These are phyloP conservation scores for Solanum chacoense DNA, from an alignment of 305 asterid genomes.

Conservation along the genomic window DNA sequence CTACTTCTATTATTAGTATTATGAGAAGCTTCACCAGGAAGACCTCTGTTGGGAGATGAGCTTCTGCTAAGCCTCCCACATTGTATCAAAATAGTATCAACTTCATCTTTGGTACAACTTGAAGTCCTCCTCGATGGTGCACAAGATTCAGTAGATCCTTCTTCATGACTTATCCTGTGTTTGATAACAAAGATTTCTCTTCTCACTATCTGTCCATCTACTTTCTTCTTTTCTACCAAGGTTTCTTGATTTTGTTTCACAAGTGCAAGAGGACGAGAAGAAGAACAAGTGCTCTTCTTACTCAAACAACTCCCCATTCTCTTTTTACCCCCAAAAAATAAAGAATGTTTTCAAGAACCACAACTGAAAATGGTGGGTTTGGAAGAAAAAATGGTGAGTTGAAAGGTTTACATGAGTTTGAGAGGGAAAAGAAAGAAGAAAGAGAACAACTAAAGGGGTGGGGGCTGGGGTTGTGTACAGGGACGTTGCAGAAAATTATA, in stretches of 20 bases:
- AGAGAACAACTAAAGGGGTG: too few species aligned
- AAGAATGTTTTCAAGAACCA: not conserved
- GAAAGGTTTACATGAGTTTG: not conserved
- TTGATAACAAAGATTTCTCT: conserved; percentile 67
- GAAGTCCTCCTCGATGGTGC: conserved; percentile 51
- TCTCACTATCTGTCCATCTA: conserved; percentile 36
- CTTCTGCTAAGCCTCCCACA: conserved; percentile 92
- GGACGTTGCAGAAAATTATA: not conserved
- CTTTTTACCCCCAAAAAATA: not conserved
- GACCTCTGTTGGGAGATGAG: conserved; percentile 49
- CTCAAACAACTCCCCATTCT: conserved; percentile 88
- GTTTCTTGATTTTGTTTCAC: not conserved
- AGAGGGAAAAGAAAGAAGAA: not conserved
- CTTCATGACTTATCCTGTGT: conserved; percentile 75
- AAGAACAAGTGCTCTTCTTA: conserved; percentile 39
- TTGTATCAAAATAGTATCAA: conserved; percentile 83
- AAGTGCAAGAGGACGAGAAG: not conserved
- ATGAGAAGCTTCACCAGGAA: conserved; percentile 18
- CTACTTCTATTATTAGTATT: conserved; percentile 19
- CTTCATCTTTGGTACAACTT: conserved; percentile 79
- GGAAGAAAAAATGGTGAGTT: not conserved
- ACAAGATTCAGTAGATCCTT: conserved; percentile 23
- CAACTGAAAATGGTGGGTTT: not conserved
- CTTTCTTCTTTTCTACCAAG: conserved; percentile 19
- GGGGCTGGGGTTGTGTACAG: not conserved